Conservation (phyloP, 176 grass and related monocot genomes). For the Lolium multiflorum region DNA sequence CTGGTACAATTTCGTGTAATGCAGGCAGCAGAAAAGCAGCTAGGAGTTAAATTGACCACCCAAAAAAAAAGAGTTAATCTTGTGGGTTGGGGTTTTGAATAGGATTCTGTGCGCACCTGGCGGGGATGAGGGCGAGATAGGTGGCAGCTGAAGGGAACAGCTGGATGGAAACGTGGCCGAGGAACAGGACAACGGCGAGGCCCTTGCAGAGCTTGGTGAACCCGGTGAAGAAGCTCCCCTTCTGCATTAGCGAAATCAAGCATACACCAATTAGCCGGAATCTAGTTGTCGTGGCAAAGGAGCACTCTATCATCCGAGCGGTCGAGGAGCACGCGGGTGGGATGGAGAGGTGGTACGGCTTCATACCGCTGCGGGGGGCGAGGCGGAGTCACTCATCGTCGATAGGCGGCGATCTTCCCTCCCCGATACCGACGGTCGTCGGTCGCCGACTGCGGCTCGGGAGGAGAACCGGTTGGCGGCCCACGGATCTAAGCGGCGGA, state of each 20-base stretch:
- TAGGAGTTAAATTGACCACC: no score
- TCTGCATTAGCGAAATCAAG: slow-evolving; percentile 52
- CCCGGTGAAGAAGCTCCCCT: slow-evolving; percentile 63
- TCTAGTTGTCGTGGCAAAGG: background rate
- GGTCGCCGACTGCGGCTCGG: background rate
- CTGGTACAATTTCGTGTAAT: background rate
- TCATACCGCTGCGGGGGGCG: slow-evolving; percentile 29
- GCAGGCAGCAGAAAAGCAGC: background rate
- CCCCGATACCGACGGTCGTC: background rate
- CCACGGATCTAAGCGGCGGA: background rate
- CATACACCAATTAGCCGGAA: background rate
- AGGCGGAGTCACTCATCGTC: slow-evolving; percentile 28
- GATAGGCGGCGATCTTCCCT: background rate
- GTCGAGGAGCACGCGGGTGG: no score
- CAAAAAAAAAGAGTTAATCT: background rate
- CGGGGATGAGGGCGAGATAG: slow-evolving; percentile 82
- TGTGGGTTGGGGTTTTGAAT: background rate
- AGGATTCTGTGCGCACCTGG: slow-evolving; percentile 57
- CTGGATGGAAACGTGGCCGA: slow-evolving; percentile 62
- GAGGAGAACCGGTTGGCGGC: background rate
- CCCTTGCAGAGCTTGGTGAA: slow-evolving; percentile 91
- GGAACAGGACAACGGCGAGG: slow-evolving; percentile 67
- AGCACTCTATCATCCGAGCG: background rate
- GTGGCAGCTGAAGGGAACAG: slow-evolving; percentile 65
- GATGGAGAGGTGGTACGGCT: background rate